Evolutionary conservation across 1,139 yeast genomes (phyloP), one percentile per base, ranked within the genome.

Genomic region (Yamadazyma triangularis): DNA sequence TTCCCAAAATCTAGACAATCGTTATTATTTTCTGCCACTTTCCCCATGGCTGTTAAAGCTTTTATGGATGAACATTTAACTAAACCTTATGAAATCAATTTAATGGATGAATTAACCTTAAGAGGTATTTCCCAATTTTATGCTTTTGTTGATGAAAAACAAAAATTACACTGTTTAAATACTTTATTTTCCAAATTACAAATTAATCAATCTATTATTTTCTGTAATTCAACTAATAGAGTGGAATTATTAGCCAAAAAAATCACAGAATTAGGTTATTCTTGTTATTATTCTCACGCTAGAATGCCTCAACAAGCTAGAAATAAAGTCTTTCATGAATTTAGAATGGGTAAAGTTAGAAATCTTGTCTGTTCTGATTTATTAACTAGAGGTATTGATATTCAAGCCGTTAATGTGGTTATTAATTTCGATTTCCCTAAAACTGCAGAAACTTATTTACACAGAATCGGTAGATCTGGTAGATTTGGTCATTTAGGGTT

Each of bases 381-480:
- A 45, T 75, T 93, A 47, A 91, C 98, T 23, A 86, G 98, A 73
- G 98, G 98, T 77, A 91, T 91, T 50, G 99, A 91, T 71, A 91
- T 91, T 49, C 98, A 93, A 62, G 97, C 97, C 9, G 99, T 91
- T 43, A 93, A 93, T 53, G 98, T 91, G 29, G 98, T 91, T 34
- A 86, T 91, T 51, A 91, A 91, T 64, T 93, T 91, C 60, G 98
- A 91, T 62, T 91, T 91, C 79, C 98, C 99, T 40, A 91, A 91
- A 60, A 88, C 86, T 37, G 96, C 97, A 8, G 98, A 91, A 62
- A 91, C 97, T 26, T 91, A 91, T 60, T 75, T 91, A 49, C 98
- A 91, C 64, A 85, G 98, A 74, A 93, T 91, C 52, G 97, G 99
- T 71, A 89, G 99, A 70, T 88, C 96, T 3, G 99, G 98, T 48